These are phyloP conservation scores for Termitomyces sp. DNA, from an alignment of 768 basidiomycete genomes.

Conservation along the genomic window DNA sequence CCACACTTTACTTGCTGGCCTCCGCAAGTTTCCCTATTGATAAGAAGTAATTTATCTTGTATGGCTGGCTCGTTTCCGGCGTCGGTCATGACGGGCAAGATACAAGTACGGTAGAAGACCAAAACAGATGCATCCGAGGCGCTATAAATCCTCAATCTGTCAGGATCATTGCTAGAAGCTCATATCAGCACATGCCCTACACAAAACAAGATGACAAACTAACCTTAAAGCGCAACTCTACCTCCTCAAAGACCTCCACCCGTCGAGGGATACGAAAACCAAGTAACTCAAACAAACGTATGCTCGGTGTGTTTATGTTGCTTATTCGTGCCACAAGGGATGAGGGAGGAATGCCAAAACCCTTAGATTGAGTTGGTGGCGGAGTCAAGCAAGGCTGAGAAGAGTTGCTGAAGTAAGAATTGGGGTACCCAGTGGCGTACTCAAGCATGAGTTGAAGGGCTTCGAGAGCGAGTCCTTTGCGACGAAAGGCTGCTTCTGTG, in stretches of 20 bases:
- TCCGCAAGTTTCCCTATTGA: too few relatives aligned
- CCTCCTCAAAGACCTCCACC: slow-evolving; percentile 76
- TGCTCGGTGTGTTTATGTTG: slow-evolving; percentile 65
- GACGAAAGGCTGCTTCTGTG: slow-evolving; percentile 63
- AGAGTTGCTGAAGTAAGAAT: slow-evolving; percentile 20
- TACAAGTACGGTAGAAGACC: too few relatives aligned
- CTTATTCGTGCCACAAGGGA: slow-evolving; percentile 71
- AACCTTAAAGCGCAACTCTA: slow-evolving; percentile 66
- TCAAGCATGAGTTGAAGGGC: slow-evolving; percentile 65
- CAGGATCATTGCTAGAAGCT: not conserved
- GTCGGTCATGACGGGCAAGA: too few relatives aligned
- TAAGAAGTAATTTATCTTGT: too few relatives aligned
- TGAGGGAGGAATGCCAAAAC: slow-evolving; percentile 40
- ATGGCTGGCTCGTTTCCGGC: too few relatives aligned
- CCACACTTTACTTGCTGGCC: not conserved
- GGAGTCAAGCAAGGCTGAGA: not conserved
- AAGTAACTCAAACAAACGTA: slow-evolving; percentile 70
- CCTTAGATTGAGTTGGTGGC: slow-evolving; percentile 24
- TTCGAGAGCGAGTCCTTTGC: slow-evolving; percentile 63
- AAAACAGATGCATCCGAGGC: not conserved
- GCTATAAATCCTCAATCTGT: not conserved
- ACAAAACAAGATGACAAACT: not conserved
- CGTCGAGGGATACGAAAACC: slow-evolving; percentile 71
- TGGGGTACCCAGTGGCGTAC: slow-evolving; percentile 57
- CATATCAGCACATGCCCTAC: not conserved